Evolutionary conservation across 2,329 filamentous ascomycete genomes (phyloP).

Genomic region (Xylaria digitata): DNA sequence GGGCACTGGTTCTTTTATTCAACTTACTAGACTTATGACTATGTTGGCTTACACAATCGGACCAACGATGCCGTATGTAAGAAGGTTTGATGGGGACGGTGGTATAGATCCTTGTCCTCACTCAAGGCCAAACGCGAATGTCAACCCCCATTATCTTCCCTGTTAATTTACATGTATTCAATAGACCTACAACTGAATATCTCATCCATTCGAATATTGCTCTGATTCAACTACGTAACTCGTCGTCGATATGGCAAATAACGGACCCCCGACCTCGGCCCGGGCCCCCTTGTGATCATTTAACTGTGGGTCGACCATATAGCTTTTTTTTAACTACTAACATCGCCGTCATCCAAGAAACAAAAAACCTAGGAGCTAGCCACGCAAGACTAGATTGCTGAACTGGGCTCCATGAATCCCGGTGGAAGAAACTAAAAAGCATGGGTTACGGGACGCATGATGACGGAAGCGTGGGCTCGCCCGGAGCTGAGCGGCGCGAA

Average conservation of each 20-base stretch:
- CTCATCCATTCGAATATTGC: neutral
- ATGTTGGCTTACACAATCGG: too few relatives aligned
- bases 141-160: neutral
- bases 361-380: neutral
- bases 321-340: neutral
- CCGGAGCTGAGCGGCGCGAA: constrained; percentile 4
- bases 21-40: too few relatives aligned
- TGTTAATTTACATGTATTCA: neutral
- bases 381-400: neutral
- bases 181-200: neutral
- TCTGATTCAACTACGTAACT: neutral
- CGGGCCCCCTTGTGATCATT: constrained; percentile 10
- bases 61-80: neutral
- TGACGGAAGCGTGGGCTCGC: neutral
- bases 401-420: neutral
- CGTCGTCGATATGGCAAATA: neutral
- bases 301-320: constrained; percentile 24
- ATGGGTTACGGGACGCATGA: constrained; percentile 33
- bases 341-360: neutral
- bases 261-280: constrained; percentile 12
- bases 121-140: neutral
- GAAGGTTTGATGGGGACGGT: too few relatives aligned
- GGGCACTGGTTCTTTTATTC: neutral
- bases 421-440: neutral
- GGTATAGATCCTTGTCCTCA: neutral